Evolutionary conservation across 192 early-diverging fungal species (phyloP).

Genomic region (Chytriomyces sp.): DNA sequence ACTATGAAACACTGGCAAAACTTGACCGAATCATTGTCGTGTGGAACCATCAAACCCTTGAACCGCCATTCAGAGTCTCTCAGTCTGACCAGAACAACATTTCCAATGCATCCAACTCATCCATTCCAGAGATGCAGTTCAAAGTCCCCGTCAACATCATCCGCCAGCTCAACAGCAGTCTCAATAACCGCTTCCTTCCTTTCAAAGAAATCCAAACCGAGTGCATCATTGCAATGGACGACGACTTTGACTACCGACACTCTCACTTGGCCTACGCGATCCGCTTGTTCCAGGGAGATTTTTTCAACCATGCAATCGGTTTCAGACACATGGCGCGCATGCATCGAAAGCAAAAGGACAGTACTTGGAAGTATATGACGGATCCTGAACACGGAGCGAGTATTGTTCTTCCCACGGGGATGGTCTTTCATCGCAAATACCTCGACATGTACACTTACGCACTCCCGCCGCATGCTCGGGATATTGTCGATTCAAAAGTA

Average conservation of each 20-base stretch:
- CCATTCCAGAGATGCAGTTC: not conserved
- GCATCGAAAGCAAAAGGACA: constrained; percentile 12
- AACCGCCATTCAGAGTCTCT: constrained; percentile 28
- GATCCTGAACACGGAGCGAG: constrained; percentile 8
- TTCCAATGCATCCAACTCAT: not conserved
- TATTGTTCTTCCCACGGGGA: constrained; percentile 43
- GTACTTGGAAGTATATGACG: constrained; percentile 24
- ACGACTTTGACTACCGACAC: constrained; percentile 47
- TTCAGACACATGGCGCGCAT: constrained; percentile 38
- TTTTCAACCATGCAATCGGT: constrained; percentile 37
- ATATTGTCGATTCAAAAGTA: constrained; percentile 38
- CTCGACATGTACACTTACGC: constrained; percentile 31
- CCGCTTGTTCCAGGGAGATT: constrained; percentile 32
- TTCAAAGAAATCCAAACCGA: constrained; percentile 40
- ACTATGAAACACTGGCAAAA: constrained; percentile 36
- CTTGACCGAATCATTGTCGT: constrained; percentile 39
- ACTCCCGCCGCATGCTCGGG: constrained; percentile 26
- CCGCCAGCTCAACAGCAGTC: constrained; percentile 28
- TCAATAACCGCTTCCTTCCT: constrained; percentile 44
- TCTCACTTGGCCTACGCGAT: constrained; percentile 38
- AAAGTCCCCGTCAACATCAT: constrained; percentile 33
- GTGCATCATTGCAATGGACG: constrained; percentile 46
- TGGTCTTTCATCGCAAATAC: constrained; percentile 42
- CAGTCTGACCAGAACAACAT: not conserved
- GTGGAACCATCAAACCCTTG: constrained; percentile 42